phyloP scores from a whole-genome alignment of 345 rosid species.

The Syzygium oleosum region DNA sequence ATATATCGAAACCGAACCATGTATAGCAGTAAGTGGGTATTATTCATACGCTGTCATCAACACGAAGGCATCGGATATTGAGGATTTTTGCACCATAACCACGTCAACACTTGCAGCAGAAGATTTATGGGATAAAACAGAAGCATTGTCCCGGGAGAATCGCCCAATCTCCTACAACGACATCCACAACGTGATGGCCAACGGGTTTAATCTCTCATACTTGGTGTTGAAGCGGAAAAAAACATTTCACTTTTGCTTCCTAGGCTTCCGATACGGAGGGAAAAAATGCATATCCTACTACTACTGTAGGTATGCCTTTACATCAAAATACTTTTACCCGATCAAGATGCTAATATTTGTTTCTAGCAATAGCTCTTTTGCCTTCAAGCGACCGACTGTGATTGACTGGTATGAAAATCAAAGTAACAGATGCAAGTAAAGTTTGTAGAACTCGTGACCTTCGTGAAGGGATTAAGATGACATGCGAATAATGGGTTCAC shows the following conservation, averaged over 20 bases:
- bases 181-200: background rate
- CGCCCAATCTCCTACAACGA: background rate
- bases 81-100: background rate
- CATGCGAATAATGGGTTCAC: background rate
- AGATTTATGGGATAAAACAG: background rate
- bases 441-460: background rate
- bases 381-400: background rate
- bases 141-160: background rate
- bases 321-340: background rate
- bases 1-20: background rate
- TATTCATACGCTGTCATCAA: background rate
- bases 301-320: background rate
- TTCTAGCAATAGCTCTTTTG: background rate
- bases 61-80: background rate
- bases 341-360: background rate
- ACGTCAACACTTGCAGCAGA: background rate
- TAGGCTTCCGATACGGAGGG: accelerated
- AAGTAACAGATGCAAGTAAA: background rate
- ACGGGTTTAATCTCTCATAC: background rate
- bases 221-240: background rate
- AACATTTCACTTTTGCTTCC: background rate
- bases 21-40: background rate
- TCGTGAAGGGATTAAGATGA: background rate
- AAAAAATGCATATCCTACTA: background rate
- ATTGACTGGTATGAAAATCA: background rate